Evolutionary conservation across 164 flowering plant species (phyloP), one percentile per base, ranked within the genome.

Genomic region (Amborella trichopoda): DNA sequence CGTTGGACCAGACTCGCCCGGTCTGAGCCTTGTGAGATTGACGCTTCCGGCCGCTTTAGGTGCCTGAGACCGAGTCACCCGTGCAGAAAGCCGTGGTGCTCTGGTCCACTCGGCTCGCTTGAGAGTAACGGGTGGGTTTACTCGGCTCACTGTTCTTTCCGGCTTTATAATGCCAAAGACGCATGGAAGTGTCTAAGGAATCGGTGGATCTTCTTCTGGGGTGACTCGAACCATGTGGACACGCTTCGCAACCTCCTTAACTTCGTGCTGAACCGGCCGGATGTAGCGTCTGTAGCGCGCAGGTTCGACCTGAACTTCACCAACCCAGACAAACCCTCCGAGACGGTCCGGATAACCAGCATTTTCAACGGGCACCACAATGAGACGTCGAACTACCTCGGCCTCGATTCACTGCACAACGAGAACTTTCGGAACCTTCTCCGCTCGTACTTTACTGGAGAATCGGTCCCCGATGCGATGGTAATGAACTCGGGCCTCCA

Each of bases 111-210:
- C 50, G 91, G 79, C 0, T 36, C 53, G 54, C 19, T 93, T n/a
- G 99, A 88, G 65, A 93, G 96, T 46, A 93, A 93, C 48, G 99
- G 99, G 4, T 88, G 99, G 99, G 86, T 82, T 3, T 93, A 88
- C 44, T 93, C 99, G 0, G 59, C 80, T 1, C 99, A 88, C 55
- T 93, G 99, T 46, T 63, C 91, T 1, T 93, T 88, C 46, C 60
- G 49, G 40, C 27, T 93, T 32, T 83, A 73, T 45, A 38, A 72
- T 0, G 46, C 65, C 2, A 69, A 70, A 26, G 58, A 75, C 2
- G 95, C 99, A 12, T 93, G 99, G 99, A 57, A 75, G 19, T 93
- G 99, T 64, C 60, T 93, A 56, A 68, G 63, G 28, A 62, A 68
- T 38, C 41, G 83, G 8, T 93, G 99, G 96, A 68, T 93, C 28